Conservation (phyloP, 2,329 filamentous ascomycete species). For the Fusarium denticulatum region DNA sequence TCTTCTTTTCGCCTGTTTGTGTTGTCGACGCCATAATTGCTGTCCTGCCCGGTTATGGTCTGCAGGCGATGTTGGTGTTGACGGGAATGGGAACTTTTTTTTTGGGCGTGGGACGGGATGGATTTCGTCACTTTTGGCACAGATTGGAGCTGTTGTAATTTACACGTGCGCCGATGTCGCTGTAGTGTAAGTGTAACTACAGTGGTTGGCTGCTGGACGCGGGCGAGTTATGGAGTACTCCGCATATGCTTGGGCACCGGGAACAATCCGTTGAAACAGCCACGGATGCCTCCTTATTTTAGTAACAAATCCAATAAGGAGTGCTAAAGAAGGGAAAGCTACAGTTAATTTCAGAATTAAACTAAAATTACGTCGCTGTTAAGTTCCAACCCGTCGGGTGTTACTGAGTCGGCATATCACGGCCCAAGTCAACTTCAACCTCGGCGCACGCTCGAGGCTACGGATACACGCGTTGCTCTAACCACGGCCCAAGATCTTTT, state of each 20-base stretch:
- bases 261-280: neutral
- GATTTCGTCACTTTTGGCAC: conserved; percentile 41
- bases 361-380: neutral
- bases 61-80: neutral
- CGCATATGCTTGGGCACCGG: neutral
- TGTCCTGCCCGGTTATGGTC: conserved; percentile 8
- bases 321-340: neutral
- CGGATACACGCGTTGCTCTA: neutral
- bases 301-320: neutral
- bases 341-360: neutral
- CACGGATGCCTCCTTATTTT: neutral
- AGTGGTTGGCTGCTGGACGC: neutral
- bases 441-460: neutral
- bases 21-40: conserved; percentile 43
- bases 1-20: conserved; percentile 46
- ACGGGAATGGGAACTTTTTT: conserved; percentile 23
- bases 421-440: conserved; percentile 1
- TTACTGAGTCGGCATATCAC: conserved; percentile 4
- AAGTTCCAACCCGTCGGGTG: neutral
- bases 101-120: conserved; percentile 22
- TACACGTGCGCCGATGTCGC: conserved; percentile 41
- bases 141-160: conserved; percentile 18
- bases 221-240: neutral
- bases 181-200: conserved; percentile 8
- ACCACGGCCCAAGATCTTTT: neutral